Conservation (phyloP, 1,284 basidiomycete genomes). For the Gomphus bonarii region DNA sequence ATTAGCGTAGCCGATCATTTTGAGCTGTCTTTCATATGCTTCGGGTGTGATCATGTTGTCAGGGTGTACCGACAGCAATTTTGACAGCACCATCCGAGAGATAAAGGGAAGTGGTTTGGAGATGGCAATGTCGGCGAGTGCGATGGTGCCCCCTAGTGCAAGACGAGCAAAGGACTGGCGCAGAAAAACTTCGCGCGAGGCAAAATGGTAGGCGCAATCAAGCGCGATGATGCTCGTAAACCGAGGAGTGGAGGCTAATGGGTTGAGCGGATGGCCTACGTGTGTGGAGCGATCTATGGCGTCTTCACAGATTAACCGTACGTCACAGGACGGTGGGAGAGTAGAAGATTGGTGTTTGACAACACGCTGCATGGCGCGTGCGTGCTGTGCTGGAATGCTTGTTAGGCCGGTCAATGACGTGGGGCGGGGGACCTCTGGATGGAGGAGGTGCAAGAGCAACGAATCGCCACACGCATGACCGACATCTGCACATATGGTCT, state of each 20-base stretch:
- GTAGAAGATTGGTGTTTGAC: constrained; percentile 6
- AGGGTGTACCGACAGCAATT: constrained; percentile 15
- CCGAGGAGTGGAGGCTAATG: constrained; percentile 17
- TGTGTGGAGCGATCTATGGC: constrained; percentile 31
- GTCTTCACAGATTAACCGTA: constrained; percentile 35
- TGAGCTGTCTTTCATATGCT: constrained; percentile 37
- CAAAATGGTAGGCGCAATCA: constrained; percentile 67
- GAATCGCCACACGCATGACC: constrained; percentile 69
- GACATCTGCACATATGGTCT: constrained; percentile 35
- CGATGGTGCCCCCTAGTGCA: constrained; percentile 40
- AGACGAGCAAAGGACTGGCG: constrained; percentile 37
- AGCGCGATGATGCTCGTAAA: constrained; percentile 46
- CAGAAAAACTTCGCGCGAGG: constrained; percentile 39
- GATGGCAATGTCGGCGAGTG: constrained; percentile 40
- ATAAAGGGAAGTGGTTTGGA: neutral
- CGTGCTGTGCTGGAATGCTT: constrained; percentile 40
- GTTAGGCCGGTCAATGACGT: constrained; percentile 49
- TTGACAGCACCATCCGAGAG: constrained; percentile 18
- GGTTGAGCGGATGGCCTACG: constrained; percentile 32
- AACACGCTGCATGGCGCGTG: constrained; percentile 32
- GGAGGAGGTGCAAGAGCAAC: constrained; percentile 38
- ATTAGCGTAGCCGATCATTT: constrained; percentile 42
- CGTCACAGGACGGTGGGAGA: constrained; percentile 13
- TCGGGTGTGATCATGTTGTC: constrained; percentile 39
- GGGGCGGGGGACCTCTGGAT: constrained; percentile 37